These are phyloP conservation scores for Saussurea involucrata DNA, from an alignment of 129 eudicot species.

Conservation along the genomic window DNA sequence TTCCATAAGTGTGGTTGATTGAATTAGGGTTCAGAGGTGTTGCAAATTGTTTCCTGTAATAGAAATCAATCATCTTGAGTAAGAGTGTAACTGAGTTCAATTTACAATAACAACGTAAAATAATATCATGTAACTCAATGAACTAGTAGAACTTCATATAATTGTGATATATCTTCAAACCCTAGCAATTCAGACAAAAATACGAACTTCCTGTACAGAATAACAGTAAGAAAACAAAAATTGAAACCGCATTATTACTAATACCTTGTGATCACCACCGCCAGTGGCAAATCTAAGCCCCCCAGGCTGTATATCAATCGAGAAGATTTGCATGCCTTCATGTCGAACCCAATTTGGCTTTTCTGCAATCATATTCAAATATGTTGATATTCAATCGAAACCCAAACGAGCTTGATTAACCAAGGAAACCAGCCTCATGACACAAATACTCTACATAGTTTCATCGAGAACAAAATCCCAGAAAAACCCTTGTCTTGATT, in stretches of 20 bases:
- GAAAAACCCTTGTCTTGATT: constrained; percentile 34
- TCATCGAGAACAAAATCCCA: constrained; percentile 19
- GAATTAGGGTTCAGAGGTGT: constrained; percentile 20
- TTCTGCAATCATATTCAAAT: constrained; percentile 76
- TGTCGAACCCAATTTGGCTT: constrained; percentile 91
- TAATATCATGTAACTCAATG: neutral
- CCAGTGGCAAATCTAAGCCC: constrained; percentile 98
- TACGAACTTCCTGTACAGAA: neutral
- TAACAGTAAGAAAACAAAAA: constrained; percentile 6
- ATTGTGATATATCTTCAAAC: constrained; percentile 3
- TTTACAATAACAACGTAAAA: neutral
- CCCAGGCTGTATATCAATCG: constrained; percentile 99
- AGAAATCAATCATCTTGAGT: neutral
- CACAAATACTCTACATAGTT: constrained; percentile 8
- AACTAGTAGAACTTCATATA: constrained; percentile 9
- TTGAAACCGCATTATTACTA: neutral
- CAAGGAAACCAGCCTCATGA: constrained; percentile 11
- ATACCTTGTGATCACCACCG: constrained; percentile 99
- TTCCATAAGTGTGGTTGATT: neutral
- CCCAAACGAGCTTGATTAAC: constrained; percentile 15
- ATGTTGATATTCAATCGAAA: constrained; percentile 20
- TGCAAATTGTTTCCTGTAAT: neutral
- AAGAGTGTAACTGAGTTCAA: constrained; percentile 1
- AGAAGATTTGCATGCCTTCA: constrained; percentile 95
- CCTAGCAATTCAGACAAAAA: constrained; percentile 3